A percentile compares a stretch with the other conserved stretches of the same genome.
These are phyloP conservation scores for Acanthamoeba rhysodes DNA, from an alignment of 208 protist species.

Conservation along the genomic window DNA sequence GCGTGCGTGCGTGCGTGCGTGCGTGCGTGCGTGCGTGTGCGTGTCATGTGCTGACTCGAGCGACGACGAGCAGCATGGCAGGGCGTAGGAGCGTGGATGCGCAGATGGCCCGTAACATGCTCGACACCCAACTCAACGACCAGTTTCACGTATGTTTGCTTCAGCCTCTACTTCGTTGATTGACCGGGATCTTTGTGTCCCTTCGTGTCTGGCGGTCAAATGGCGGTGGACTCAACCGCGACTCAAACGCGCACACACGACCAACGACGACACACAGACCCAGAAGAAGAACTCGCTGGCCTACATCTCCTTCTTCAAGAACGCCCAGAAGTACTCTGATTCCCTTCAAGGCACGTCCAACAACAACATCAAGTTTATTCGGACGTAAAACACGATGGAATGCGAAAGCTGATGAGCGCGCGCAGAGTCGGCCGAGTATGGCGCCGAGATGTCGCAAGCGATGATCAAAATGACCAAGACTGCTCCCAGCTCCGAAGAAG, in stretches of 20 bases:
- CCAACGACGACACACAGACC: not conserved
- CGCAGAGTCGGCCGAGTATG: not conserved
- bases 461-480: conserved; percentile 33
- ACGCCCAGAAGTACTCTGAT: conserved; percentile 10
- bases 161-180: not conserved
- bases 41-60: no score
- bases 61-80: not conserved
- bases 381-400: no score
- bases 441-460: not conserved
- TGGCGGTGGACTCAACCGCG: no score
- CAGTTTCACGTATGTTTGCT: not conserved
- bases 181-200: not conserved
- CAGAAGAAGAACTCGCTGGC: conserved; percentile 26
- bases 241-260: no score
- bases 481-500: conserved; percentile 10
- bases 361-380: not conserved
- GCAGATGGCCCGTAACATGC: conserved; percentile 29
- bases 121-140: conserved; percentile 11
- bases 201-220: not conserved
- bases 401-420: no score
- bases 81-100: not conserved
- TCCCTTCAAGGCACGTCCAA: not conserved
- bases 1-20: no score
- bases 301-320: conserved; percentile 47
- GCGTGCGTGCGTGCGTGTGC: not conserved